phyloP scores from a whole-genome alignment of 768 basidiomycete genomes.

The Tricholoma matsutake region DNA sequence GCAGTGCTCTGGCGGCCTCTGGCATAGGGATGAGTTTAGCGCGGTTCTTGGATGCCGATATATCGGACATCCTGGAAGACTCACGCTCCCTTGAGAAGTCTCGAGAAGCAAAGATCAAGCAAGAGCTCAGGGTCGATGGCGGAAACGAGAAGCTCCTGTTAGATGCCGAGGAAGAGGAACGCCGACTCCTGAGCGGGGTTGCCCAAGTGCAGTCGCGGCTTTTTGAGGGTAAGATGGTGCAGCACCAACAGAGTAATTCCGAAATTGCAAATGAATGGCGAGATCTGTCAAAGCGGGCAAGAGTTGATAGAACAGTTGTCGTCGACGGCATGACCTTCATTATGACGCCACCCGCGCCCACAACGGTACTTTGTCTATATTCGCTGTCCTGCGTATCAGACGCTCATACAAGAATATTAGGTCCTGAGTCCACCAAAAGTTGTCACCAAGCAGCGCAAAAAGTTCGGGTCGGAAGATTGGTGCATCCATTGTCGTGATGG shows the following conservation, averaged over 20 bases:
- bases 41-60: constrained; percentile 41
- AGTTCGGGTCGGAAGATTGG: constrained; percentile 54
- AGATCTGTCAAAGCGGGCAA: constrained; percentile 42
- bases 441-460: constrained; percentile 26
- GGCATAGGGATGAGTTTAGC: constrained; percentile 38
- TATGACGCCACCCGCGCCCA: constrained; percentile 7
- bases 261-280: constrained; percentile 47
- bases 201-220: constrained; percentile 56
- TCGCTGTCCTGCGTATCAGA: neutral
- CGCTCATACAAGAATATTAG: constrained; percentile 3
- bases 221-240: constrained; percentile 51
- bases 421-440: neutral
- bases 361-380: neutral
- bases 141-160: constrained; percentile 24
- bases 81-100: constrained; percentile 41
- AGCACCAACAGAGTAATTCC: constrained; percentile 31
- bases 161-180: constrained; percentile 55
- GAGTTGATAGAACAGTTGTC: constrained; percentile 36
- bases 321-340: constrained; percentile 29
- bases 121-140: constrained; percentile 27
- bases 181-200: constrained; percentile 46
- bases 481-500: constrained; percentile 61
- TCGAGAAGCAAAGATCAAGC: constrained; percentile 45
- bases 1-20: constrained; percentile 45
- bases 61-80: constrained; percentile 42